A percentile compares a stretch with the other conserved stretches of the same genome.
Conservation (phyloP, 2,329 filamentous ascomycete species). For the Chrysosporium keratinophilum region DNA sequence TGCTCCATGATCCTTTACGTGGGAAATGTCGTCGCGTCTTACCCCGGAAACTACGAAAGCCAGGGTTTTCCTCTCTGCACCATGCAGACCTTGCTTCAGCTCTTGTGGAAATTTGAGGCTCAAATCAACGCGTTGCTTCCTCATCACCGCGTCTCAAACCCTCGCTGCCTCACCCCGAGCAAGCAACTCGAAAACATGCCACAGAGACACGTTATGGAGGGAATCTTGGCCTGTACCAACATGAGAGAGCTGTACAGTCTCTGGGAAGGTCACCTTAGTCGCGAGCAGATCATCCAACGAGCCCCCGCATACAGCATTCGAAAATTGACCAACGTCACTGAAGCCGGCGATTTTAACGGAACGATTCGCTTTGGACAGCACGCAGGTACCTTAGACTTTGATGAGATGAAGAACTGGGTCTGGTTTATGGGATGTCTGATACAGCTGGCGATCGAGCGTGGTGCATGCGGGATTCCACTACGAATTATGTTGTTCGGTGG, state of each 20-base stretch:
- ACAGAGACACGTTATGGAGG: background rate
- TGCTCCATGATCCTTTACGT: constrained; percentile 23
- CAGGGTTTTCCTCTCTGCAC: constrained; percentile 4
- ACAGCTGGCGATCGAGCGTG: constrained; percentile 11
- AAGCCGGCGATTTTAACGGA: background rate
- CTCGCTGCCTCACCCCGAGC: constrained; percentile 6
- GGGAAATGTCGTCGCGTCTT: constrained; percentile 13
- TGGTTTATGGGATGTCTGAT: constrained; percentile 18
- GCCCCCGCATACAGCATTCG: constrained; percentile 9
- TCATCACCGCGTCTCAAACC: constrained; percentile 8
- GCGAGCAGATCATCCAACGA: background rate
- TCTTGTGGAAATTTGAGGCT: constrained; percentile 20
- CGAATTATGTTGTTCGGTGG: background rate
- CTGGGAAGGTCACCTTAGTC: constrained; percentile 10
- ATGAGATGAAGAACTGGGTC: constrained; percentile 23
- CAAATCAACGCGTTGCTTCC: constrained; percentile 22
- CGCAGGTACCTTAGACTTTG: constrained; percentile 18
- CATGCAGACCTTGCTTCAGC: constrained; percentile 23
- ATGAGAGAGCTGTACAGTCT: constrained; percentile 7
- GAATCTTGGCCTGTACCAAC: constrained; percentile 11
- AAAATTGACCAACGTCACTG: background rate
- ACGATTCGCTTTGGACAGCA: constrained; percentile 27
- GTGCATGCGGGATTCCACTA: constrained; percentile 4
- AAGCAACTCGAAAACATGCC: constrained; percentile 6
- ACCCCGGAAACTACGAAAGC: constrained; percentile 13